Conservation (phyloP, 768 basidiomycete genomes). For the Suillus bovinus region DNA sequence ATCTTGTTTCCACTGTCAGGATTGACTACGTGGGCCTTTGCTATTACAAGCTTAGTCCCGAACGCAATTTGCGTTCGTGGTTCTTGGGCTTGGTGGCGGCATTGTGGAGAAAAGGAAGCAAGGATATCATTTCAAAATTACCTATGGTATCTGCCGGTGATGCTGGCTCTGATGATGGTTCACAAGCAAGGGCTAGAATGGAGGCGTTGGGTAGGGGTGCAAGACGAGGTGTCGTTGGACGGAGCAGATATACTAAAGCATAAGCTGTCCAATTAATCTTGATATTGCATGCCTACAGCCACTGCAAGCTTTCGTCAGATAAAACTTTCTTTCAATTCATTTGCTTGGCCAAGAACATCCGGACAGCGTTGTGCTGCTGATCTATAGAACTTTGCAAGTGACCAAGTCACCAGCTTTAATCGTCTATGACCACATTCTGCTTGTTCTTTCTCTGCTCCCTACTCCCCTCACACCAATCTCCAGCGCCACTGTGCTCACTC, state of each 20-base stretch:
- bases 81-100: constrained; percentile 75
- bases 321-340: neutral
- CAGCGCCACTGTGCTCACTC: neutral
- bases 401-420: neutral
- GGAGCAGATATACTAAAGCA: neutral
- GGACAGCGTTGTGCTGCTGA: neutral
- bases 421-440: neutral
- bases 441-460: neutral
- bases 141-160: constrained; percentile 88
- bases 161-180: constrained; percentile 92
- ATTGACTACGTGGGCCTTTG: constrained; percentile 90
- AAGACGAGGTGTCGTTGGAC: neutral
- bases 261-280: neutral
- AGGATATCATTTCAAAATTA: constrained; percentile 75
- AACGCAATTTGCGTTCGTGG: constrained; percentile 69
- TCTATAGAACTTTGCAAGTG: neutral
- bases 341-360: neutral
- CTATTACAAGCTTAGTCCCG: constrained; percentile 71
- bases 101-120: constrained; percentile 75
- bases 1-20: constrained; percentile 86
- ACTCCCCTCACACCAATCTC: neutral
- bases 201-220: constrained; percentile 56
- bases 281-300: neutral
- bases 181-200: constrained; percentile 89
- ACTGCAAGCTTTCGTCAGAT: neutral